Percentiles rank a stretch among this genome's conserved stretches.
These are phyloP conservation scores for Albatrellus ellisii DNA, from an alignment of 768 basidiomycete genomes.

Conservation along the genomic window DNA sequence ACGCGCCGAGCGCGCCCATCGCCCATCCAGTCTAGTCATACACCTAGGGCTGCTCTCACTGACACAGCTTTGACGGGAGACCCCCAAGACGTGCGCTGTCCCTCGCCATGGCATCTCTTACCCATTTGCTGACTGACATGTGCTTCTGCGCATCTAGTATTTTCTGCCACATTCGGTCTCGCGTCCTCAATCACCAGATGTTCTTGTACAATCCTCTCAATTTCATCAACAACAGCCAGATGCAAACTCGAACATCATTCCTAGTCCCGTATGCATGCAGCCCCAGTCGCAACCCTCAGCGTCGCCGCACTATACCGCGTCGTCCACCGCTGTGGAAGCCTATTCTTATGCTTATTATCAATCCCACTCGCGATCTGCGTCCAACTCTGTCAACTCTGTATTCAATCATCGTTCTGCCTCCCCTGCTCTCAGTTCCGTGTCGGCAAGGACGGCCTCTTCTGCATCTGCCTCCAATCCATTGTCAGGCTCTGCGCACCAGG, in stretches of 20 bases:
- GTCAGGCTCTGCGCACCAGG: constrained; percentile 6
- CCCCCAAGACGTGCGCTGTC: constrained; percentile 10
- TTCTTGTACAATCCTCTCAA: constrained; percentile 8
- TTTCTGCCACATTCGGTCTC: constrained; percentile 5
- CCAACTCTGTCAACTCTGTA: constrained; percentile 2
- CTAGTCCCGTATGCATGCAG: constrained; percentile 9
- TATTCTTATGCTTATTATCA: constrained; percentile 11
- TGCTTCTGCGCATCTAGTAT: background rate
- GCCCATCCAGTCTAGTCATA: constrained; percentile 6
- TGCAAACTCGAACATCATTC: constrained; percentile 7
- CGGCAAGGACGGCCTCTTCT: constrained; percentile 40
- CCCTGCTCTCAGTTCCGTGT: constrained; percentile 45
- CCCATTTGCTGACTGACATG: background rate
- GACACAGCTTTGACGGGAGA: constrained; percentile 6
- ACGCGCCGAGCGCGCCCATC: constrained; percentile 12
- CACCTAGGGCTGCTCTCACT: constrained; percentile 2
- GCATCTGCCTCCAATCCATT: constrained; percentile 17
- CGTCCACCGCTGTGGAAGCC: constrained; percentile 5
- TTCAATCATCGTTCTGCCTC: constrained; percentile 40
- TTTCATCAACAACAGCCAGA: constrained; percentile 9
- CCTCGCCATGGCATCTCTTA: background rate
- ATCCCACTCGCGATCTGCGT: constrained; percentile 1
- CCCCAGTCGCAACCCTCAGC: constrained; percentile 2
- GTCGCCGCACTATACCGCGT: constrained; percentile 8
- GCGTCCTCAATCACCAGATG: constrained; percentile 11